phyloP scores from a whole-genome alignment of 83 land plant species.

The Picea abies region DNA sequence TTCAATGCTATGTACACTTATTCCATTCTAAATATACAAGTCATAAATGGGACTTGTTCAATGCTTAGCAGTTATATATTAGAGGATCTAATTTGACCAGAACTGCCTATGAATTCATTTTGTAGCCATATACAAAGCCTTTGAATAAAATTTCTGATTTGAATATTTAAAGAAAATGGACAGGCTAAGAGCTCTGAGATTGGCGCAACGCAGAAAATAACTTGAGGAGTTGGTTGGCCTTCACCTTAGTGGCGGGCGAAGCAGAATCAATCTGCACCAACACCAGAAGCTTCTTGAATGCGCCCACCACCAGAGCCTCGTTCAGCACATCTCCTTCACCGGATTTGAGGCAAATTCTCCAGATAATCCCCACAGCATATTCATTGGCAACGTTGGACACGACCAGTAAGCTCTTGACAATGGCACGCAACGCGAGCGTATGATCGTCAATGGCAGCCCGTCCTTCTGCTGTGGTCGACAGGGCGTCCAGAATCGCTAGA shows the following conservation, averaged over 20 bases:
- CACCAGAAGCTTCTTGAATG: slow-evolving; percentile 59
- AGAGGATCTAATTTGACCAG: too few species aligned
- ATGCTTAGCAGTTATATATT: too few species aligned
- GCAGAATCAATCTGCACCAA: slow-evolving; percentile 76
- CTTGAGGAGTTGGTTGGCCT: slow-evolving; percentile 64
- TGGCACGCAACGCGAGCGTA: slow-evolving; percentile 43
- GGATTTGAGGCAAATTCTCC: slow-evolving; percentile 45
- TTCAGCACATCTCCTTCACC: slow-evolving; percentile 42
- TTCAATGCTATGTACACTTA: too few species aligned
- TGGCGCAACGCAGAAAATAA: slow-evolving; percentile 39
- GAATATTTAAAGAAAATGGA: too few species aligned
- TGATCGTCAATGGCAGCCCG: slow-evolving; percentile 37
- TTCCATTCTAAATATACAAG: too few species aligned
- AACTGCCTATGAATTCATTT: too few species aligned
- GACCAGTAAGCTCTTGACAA: slow-evolving; percentile 54
- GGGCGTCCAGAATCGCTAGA: slow-evolving; percentile 57
- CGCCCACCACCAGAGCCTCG: slow-evolving; percentile 60
- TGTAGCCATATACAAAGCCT: too few species aligned
- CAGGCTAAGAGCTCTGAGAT: slow-evolving; percentile 24
- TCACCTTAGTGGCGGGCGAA: slow-evolving; percentile 54
- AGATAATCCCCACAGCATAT: slow-evolving; percentile 59
- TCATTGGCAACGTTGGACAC: slow-evolving; percentile 69
- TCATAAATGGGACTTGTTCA: too few species aligned
- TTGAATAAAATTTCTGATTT: too few species aligned
- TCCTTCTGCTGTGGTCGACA: slow-evolving; percentile 40